Conservation (phyloP, 2,329 filamentous ascomycete species). For the Diaporthe eres region DNA sequence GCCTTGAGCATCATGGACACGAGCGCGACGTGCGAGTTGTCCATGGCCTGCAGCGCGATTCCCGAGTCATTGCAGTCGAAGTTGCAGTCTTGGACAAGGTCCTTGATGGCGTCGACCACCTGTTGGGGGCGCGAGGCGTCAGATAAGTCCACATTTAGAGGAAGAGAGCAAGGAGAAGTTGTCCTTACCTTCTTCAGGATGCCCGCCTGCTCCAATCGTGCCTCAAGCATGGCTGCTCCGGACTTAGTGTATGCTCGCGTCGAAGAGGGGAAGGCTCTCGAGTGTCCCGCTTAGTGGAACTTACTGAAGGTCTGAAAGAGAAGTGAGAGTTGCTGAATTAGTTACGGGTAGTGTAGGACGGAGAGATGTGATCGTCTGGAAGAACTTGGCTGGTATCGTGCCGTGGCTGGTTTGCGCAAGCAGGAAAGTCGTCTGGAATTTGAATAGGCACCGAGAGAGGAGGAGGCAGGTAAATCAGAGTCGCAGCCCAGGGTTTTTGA, state of each 20-base stretch:
- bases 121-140: constrained; percentile 54
- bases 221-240: constrained; percentile 84
- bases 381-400: background rate
- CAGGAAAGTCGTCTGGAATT: constrained; percentile 7
- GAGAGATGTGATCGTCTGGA: background rate
- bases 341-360: constrained; percentile 9
- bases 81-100: constrained; percentile 99
- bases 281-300: constrained; percentile 24
- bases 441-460: constrained; percentile 22
- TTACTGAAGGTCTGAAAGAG: constrained; percentile 43
- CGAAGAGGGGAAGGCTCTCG: constrained; percentile 24
- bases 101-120: constrained; percentile 99
- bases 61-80: constrained; percentile 99
- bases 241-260: constrained; percentile 54
- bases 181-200: constrained; percentile 91
- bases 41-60: constrained; percentile 98
- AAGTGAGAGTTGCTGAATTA: constrained; percentile 26
- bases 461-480: constrained; percentile 27
- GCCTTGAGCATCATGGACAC: constrained; percentile 99
- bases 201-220: constrained; percentile 93
- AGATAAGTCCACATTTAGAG: constrained; percentile 41
- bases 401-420: constrained; percentile 5
- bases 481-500: constrained; percentile 34
- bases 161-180: background rate
- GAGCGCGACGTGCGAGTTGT: constrained; percentile 99